phyloP scores from a whole-genome alignment of 805 yeast genomes.

The Maudiozyma bulderi region DNA sequence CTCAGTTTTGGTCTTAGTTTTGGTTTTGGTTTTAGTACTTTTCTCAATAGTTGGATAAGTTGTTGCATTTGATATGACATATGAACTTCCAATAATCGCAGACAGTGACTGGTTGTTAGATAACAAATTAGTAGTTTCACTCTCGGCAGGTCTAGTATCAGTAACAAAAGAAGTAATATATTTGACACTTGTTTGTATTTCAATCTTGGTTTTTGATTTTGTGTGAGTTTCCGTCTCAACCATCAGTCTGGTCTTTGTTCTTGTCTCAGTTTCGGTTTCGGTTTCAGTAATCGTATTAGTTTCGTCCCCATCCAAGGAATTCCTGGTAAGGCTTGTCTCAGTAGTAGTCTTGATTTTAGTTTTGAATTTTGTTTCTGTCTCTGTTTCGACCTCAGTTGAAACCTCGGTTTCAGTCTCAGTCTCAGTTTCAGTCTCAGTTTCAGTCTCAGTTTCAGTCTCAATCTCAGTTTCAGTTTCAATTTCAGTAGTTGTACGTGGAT shows the following conservation, averaged over 20 bases:
- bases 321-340: not conserved
- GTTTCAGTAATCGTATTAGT: slow-evolving; percentile 3
- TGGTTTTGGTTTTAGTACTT: too few relatives aligned
- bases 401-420: slow-evolving; percentile 1
- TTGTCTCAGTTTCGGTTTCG: slow-evolving; percentile 9
- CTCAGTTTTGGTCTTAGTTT: slow-evolving; percentile 19
- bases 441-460: slow-evolving; percentile 2
- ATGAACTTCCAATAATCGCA: too few relatives aligned
- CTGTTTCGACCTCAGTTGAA: not conserved
- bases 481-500: not conserved
- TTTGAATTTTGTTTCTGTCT: not conserved
- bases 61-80: too few relatives aligned
- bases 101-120: too few relatives aligned
- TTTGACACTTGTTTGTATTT: slow-evolving; percentile 6
- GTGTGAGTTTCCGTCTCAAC: slow-evolving; percentile 4
- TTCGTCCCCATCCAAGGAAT: not conserved
- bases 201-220: slow-evolving; percentile 4
- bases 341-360: slow-evolving; percentile 5
- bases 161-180: too few relatives aligned
- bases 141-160: too few relatives aligned
- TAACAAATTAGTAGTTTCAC: too few relatives aligned
- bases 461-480: slow-evolving; percentile 16
- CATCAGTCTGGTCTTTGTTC: slow-evolving; percentile 6
- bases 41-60: too few relatives aligned
- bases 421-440: not conserved